Percentiles rank a stretch among this genome's conserved stretches.
Conservation (phyloP, 306 rosid species). For the Vachellia pachyceras region DNA sequence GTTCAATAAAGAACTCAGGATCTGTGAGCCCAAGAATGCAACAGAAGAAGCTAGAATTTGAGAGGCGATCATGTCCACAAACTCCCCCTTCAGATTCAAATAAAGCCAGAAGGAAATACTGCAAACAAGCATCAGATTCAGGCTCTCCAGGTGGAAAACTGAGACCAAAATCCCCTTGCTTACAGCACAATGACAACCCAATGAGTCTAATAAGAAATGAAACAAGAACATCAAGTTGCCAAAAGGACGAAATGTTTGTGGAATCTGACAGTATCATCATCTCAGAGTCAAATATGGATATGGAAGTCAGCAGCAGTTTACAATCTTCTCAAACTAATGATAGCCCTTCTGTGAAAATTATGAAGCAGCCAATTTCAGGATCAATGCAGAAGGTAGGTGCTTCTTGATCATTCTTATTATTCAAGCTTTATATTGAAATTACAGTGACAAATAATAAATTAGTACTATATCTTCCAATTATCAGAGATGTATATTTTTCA, state of each 20-base stretch:
- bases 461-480: too few species aligned
- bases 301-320: constrained; percentile 61
- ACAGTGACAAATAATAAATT: too few species aligned
- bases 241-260: constrained; percentile 61
- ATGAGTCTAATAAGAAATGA: constrained; percentile 72
- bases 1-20: constrained; percentile 61
- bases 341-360: constrained; percentile 54
- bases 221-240: constrained; percentile 61
- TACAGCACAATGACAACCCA: constrained; percentile 62
- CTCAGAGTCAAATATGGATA: constrained; percentile 49
- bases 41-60: constrained; percentile 75
- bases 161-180: constrained; percentile 53
- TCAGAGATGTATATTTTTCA: background rate
- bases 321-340: constrained; percentile 48
- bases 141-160: constrained; percentile 59
- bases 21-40: constrained; percentile 85
- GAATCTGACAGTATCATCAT: constrained; percentile 48
- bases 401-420: constrained; percentile 36
- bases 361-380: constrained; percentile 50
- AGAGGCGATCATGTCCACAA: constrained; percentile 72
- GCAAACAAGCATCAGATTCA: constrained; percentile 56
- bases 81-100: constrained; percentile 62
- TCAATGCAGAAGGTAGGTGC: constrained; percentile 60
- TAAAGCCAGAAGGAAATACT: constrained; percentile 63
- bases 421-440: background rate